Percentiles rank a stretch among this genome's conserved stretches.
phyloP scores from a whole-genome alignment of 805 yeast species.

The Torulaspora delbrueckii region DNA sequence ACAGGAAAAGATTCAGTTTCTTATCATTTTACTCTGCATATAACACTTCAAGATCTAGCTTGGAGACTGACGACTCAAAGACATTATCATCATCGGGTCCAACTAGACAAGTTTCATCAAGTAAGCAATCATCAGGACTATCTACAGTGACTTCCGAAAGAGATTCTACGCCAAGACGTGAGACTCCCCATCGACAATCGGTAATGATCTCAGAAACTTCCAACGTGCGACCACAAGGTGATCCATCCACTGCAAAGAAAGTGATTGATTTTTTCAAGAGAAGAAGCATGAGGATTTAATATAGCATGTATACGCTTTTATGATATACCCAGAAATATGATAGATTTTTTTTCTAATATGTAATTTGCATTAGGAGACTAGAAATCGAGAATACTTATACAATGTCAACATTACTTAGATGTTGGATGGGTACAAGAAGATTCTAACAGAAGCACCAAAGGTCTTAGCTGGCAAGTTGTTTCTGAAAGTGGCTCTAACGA shows the following conservation, averaged over 20 bases:
- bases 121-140: not conserved
- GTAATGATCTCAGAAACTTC: slow-evolving; percentile 7
- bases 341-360: slow-evolving; percentile 7
- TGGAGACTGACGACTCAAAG: slow-evolving; percentile 9
- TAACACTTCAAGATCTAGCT: slow-evolving; percentile 20
- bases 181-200: slow-evolving; percentile 11
- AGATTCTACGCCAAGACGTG: slow-evolving; percentile 1
- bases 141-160: not conserved
- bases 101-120: not conserved
- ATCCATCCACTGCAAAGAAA: slow-evolving; percentile 69
- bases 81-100: not conserved
- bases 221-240: slow-evolving; percentile 37
- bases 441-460: slow-evolving; percentile 99
- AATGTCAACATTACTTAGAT: slow-evolving; percentile 53
- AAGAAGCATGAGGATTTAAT: slow-evolving; percentile 42
- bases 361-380: slow-evolving; percentile 14
- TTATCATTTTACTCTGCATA: slow-evolving; percentile 35
- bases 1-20: slow-evolving; percentile 40
- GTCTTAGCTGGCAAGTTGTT: slow-evolving; percentile 99
- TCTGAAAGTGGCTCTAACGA: slow-evolving; percentile 98
- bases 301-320: slow-evolving; percentile 3
- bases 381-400: slow-evolving; percentile 20
- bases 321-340: slow-evolving; percentile 6
- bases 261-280: slow-evolving; percentile 77
- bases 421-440: slow-evolving; percentile 99